Percentiles rank a stretch among this genome's conserved stretches.
phyloP scores from a whole-genome alignment of 2,329 filamentous ascomycete species.

The Epichloe gansuensis region DNA sequence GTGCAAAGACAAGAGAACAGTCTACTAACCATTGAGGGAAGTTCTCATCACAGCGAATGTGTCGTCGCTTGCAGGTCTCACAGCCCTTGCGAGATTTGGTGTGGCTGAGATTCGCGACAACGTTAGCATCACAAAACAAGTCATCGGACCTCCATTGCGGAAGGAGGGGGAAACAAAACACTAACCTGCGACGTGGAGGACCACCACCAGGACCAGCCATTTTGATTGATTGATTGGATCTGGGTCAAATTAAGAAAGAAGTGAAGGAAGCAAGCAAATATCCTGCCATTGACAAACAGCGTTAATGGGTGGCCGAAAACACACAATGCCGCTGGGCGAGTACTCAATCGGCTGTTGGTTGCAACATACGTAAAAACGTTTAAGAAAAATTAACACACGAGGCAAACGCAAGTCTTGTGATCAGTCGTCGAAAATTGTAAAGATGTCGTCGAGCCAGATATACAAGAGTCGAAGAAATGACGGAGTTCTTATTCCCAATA shows the following conservation, averaged over 20 bases:
- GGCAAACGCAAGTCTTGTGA: constrained; percentile 14
- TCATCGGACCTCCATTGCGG: too few relatives aligned
- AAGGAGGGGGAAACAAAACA: constrained; percentile 6
- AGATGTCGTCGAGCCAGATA: background rate
- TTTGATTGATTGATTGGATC: constrained; percentile 17
- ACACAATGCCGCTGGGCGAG: too few relatives aligned
- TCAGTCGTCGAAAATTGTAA: constrained; percentile 28
- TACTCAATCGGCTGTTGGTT: too few relatives aligned
- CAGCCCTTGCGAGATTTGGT: constrained; percentile 98
- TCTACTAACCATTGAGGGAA: constrained; percentile 82
- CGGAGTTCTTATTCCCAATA: background rate
- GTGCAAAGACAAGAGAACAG: background rate
- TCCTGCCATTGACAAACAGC: background rate
- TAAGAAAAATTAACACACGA: constrained; percentile 13
- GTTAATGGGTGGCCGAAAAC: background rate
- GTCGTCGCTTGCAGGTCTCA: constrained; percentile 93
- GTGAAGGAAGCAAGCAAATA: background rate
- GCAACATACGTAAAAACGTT: constrained; percentile 18
- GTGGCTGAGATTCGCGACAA: constrained; percentile 47
- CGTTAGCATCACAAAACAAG: constrained; percentile 10
- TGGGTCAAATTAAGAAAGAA: background rate
- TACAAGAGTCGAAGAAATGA: background rate
- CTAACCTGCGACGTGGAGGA: constrained; percentile 62
- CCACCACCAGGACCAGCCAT: constrained; percentile 95
- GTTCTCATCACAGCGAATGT: constrained; percentile 95